Base-by-base conservation (phyloP, 371 early-diverging fungal species). In the Umbelopsis sp. region DNA sequence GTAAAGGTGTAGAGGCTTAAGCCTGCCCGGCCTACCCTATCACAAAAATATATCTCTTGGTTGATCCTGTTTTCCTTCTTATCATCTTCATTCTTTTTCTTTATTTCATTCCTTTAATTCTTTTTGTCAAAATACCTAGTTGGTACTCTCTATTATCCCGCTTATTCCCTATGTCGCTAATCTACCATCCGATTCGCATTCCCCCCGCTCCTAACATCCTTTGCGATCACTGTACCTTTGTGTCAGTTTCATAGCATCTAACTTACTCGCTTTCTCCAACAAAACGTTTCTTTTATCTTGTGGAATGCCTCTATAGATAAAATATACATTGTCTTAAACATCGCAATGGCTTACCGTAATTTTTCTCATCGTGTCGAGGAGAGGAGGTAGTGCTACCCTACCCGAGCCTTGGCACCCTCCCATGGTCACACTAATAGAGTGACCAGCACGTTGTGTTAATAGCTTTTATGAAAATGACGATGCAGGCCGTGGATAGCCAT, bases 1-100 rank as follows among this genome's bases (percentile, higher is more conserved):
- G 35, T 18, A 57, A 57, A 57, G 57, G 18, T 57, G 57, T 57
- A 57, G 57, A 57, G 11, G 57, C 57, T 57, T 57, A 57, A 57
- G 14, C 29, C 12, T 1, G 4, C 11, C 1, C 11, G 2, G 14
- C 20, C 1, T 11, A 6, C 3, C 2, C 48, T 48, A 18, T 16
- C 48, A 16, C 14, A 35, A 35, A 35, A 57, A 29, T 35, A 57
- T 57, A 57, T 57, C 29, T 10, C 52, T 8, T 20, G 22, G 22
- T 24, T 24, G 22, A 11, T 51, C 24, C 52, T 51, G 41, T 41
- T 51, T 24, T 14, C 24, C 22, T 51, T 25, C 24, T 25, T 25
- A 12, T 51, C 22, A 20, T 51, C 7, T 51, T 24, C 25, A 37
- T 32, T 35, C 32, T 57, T 22, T 22, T 22, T 22, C 22, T 22